These are phyloP conservation scores for Periconia macrospinosa DNA, from an alignment of 2,329 filamentous ascomycete species.

Conservation along the genomic window DNA sequence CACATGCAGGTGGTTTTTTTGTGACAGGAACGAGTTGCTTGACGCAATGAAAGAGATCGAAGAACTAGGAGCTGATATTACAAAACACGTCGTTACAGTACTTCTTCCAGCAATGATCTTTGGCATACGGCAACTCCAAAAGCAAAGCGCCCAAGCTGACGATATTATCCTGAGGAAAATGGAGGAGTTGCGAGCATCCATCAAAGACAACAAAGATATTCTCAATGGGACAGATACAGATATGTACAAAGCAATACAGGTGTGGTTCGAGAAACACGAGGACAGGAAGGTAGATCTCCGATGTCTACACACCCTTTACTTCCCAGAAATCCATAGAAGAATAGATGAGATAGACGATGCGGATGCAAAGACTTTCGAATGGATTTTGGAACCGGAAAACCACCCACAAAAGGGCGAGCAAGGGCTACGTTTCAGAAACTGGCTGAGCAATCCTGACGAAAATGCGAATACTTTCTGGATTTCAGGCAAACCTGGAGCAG, in stretches of 20 bases:
- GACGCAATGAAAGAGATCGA: constrained; percentile 12
- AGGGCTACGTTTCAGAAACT: neutral
- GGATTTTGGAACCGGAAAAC: neutral
- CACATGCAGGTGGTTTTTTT: neutral
- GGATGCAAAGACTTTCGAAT: neutral
- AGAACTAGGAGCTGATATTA: constrained; percentile 1
- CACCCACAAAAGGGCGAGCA: no score
- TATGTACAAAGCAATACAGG: neutral
- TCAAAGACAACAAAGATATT: neutral
- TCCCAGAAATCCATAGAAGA: neutral
- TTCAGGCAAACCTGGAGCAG: constrained; percentile 36
- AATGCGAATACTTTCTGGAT: constrained; percentile 39
- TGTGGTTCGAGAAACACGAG: constrained; percentile 7
- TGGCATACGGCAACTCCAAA: neutral
- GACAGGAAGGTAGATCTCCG: neutral
- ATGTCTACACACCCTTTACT: constrained; percentile 11
- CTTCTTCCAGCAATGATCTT: neutral
- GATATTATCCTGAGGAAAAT: neutral
- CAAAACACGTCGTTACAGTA: constrained; percentile 4
- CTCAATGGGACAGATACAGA: neutral
- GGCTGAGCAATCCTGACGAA: neutral
- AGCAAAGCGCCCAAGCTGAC: neutral
- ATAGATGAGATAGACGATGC: neutral
- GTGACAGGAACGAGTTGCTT: constrained; percentile 7
- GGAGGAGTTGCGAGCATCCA: neutral